Base-by-base conservation (phyloP, 352 stramenopile species). In the Saprolegnia parasitica region DNA sequence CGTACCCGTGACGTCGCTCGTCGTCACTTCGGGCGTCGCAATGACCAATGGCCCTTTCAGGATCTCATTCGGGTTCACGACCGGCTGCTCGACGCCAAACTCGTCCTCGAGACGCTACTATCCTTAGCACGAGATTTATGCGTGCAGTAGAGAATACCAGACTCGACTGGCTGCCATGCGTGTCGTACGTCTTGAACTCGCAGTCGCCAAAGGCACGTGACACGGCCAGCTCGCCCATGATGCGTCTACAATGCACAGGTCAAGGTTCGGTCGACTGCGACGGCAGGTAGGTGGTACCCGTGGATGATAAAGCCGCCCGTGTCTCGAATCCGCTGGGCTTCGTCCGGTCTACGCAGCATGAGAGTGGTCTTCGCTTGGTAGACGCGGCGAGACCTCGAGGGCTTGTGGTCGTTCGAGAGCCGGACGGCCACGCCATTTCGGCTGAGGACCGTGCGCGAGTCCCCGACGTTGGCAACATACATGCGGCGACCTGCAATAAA, bases 401-500 rank as follows among this genome's bases (percentile, higher is more conserved):
- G 96, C 77, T 99, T 99, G 78, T 99, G 96, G 74, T 99, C 96
- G 65, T 97, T 96, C 18, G 95, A 98, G 15, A 98, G 79, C 67
- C 96, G 89, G 21, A 96, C 81, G 2, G 90, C 93, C 29, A 83
- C 77, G 0, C 92, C 90, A 21, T 82, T 84, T 21, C 94, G 85
- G 52, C 93, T 98, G 50, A 99, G 64, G 20, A 98, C 85, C 8
- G 97, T 98, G 8, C 96, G 84, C 40, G 92, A 98, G 72, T 99
- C 96, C 35, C 96, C 96, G 9, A 98, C 93, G 71, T 99, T 99
- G 0, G 94, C 93, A 9, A 97, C 92, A 74, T 98, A 98, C 42
- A 99, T 73, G 50, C 88, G 77, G 39, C 91, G 84, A 6, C 96
- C 96, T 8, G 97, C 83, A 29, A 99, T 78, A 55, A 99, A 84